Conservation (phyloP, 805 yeast genomes). For the Cyberlindnera euphorbiiphila region DNA sequence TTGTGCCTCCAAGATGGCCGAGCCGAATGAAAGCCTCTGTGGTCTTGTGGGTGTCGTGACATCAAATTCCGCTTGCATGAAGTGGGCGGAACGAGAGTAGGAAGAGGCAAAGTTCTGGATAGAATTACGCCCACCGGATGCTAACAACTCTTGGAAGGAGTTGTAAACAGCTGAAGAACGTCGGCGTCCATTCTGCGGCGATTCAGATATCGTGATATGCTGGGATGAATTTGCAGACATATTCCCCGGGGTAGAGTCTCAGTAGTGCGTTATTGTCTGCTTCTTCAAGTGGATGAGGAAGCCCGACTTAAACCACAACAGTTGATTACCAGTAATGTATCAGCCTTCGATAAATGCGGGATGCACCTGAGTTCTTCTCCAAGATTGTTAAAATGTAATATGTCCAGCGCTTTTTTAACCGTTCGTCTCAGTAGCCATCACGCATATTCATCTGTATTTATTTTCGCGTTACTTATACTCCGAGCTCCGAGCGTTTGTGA, state of each 20-base stretch:
- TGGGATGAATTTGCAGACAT: conserved; percentile 3
- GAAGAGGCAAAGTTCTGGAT: conserved; percentile 27
- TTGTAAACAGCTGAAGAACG: conserved; percentile 22
- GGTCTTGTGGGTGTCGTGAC: conserved; percentile 19
- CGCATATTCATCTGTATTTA: too few relatives aligned
- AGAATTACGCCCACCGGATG: conserved; percentile 26
- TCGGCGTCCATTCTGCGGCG: conserved; percentile 8
- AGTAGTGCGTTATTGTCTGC: neutral
- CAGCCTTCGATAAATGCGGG: too few relatives aligned
- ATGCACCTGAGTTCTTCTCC: too few relatives aligned
- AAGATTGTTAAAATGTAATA: too few relatives aligned
- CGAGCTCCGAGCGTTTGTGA: too few relatives aligned
- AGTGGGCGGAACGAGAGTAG: conserved; percentile 25
- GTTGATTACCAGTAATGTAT: too few relatives aligned
- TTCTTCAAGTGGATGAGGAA: too few relatives aligned
- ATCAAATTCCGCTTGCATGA: conserved; percentile 28
- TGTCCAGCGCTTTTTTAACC: too few relatives aligned
- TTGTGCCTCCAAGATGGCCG: conserved; percentile 13
- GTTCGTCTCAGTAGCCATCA: too few relatives aligned
- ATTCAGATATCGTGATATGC: neutral
- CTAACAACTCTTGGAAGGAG: conserved; percentile 26
- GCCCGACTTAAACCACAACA: too few relatives aligned
- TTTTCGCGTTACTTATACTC: too few relatives aligned
- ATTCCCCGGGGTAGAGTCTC: neutral
- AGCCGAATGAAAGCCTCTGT: conserved; percentile 16